phyloP scores from a whole-genome alignment of 495 filamentous ascomycete genomes.

The Podospora pseudocomata region DNA sequence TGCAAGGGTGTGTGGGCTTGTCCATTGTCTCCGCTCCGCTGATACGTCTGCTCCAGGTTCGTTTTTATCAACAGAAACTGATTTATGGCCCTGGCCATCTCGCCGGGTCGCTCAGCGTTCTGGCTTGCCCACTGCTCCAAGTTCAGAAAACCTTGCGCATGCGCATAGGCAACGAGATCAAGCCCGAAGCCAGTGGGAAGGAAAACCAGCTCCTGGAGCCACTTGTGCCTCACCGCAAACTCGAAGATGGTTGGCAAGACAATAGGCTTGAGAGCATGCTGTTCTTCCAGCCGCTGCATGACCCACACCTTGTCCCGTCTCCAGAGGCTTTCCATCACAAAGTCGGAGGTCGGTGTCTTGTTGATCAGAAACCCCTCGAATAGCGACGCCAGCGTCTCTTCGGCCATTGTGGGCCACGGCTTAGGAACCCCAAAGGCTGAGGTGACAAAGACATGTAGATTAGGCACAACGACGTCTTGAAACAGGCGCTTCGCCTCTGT shows the following conservation, averaged over 20 bases:
- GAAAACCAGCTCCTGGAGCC: conserved; percentile 75
- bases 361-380: conserved; percentile 49
- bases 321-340: conserved; percentile 87
- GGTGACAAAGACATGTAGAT: conserved; percentile 72
- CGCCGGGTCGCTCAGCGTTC: conserved; percentile 54
- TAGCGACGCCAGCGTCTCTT: conserved; percentile 50
- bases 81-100: conserved; percentile 61
- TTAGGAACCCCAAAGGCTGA: conserved; percentile 64
- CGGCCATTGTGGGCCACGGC: conserved; percentile 54
- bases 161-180: conserved; percentile 85
- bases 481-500: conserved; percentile 64
- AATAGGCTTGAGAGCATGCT: conserved; percentile 70
- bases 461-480: conserved; percentile 62
- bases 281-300: conserved; percentile 68
- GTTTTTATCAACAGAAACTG: conserved; percentile 81
- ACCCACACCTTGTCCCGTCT: conserved; percentile 82
- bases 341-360: conserved; percentile 59
- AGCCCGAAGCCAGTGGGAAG: conserved; percentile 77
- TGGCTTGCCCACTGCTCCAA: conserved; percentile 76
- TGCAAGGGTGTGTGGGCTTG: conserved; percentile 55
- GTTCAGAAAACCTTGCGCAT: conserved; percentile 74
- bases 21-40: conserved; percentile 59
- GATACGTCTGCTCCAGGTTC: conserved; percentile 69
- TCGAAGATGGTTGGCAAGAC: conserved; percentile 79
- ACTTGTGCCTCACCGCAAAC: conserved; percentile 68